These are phyloP conservation scores for Lactifluus subvellereus DNA, from an alignment of 768 basidiomycete species.

Conservation along the genomic window DNA sequence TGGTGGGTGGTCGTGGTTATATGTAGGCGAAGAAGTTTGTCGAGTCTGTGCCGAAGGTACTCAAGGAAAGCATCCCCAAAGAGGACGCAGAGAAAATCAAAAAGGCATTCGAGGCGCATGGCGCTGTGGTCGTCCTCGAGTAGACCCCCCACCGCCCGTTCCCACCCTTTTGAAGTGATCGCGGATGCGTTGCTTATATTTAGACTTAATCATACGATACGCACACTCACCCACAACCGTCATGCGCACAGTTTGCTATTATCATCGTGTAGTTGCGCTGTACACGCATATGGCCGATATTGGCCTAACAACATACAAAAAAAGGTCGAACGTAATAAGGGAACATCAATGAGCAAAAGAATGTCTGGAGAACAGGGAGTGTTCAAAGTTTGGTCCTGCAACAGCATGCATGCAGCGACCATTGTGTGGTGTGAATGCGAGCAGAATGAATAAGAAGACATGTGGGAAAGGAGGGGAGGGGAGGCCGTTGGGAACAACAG, in stretches of 20 bases:
- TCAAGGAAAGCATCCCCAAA: conserved; percentile 94
- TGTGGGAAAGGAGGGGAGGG: not conserved
- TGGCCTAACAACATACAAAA: conserved; percentile 16
- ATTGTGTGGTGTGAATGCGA: conserved; percentile 5
- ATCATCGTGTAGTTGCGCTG: conserved; percentile 15
- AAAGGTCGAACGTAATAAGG: conserved; percentile 10
- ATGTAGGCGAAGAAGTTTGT: conserved; percentile 97
- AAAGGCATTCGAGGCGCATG: conserved; percentile 82
- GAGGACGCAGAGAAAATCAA: conserved; percentile 98
- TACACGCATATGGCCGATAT: not conserved
- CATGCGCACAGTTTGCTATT: conserved; percentile 12
- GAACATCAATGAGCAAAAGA: conserved; percentile 5
- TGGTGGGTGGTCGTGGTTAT: not conserved
- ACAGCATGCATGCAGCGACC: not conserved
- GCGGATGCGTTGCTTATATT: not conserved
- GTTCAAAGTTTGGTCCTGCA: conserved; percentile 1
- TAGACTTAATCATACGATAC: conserved; percentile 4
- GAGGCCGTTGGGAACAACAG: not conserved
- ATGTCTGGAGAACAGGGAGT: not conserved
- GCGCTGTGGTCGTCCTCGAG: conserved; percentile 82
- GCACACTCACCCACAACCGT: not conserved
- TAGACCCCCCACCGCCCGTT: conserved; percentile 34
- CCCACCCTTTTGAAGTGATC: not conserved
- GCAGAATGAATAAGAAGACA: not conserved
- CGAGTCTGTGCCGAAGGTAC: conserved; percentile 83